Conservation (phyloP, 2,329 filamentous ascomycete genomes). For the Calonectria honghensis region DNA sequence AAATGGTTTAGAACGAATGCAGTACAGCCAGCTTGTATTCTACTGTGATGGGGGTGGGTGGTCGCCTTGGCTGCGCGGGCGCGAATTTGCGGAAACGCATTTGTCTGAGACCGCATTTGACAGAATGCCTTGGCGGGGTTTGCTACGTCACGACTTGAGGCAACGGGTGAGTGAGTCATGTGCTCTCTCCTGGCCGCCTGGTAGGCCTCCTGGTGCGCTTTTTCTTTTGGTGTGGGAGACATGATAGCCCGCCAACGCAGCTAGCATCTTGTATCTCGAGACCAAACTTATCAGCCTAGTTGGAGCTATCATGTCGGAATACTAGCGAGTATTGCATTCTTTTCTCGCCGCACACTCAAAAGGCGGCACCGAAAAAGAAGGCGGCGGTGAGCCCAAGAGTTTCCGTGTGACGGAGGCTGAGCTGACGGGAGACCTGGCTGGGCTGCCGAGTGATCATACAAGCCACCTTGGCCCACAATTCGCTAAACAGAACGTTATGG, state of each 20-base stretch:
- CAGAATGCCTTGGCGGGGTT: background rate
- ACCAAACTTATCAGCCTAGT: background rate
- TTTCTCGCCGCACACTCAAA: background rate
- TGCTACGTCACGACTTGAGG: background rate
- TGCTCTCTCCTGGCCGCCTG: background rate
- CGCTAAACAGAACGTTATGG: background rate
- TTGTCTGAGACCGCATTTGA: background rate
- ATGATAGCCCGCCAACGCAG: background rate
- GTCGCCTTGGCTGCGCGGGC: background rate
- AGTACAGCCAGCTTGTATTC: background rate
- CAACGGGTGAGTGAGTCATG: background rate
- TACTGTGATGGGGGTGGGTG: too few species aligned
- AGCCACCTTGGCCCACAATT: background rate
- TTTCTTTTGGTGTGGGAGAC: background rate
- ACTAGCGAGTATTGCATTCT: background rate
- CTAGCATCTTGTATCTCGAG: background rate
- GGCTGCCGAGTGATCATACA: too few species aligned
- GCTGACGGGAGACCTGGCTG: background rate
- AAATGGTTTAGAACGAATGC: background rate
- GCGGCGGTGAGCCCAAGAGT: background rate
- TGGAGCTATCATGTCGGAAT: background rate
- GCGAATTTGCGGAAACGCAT: background rate
- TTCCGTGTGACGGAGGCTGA: background rate
- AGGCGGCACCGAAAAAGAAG: background rate
- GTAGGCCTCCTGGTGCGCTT: background rate